These are phyloP conservation scores for Hypoxylon sp. DNA, from an alignment of 2,329 filamentous ascomycete species.

Conservation along the genomic window DNA sequence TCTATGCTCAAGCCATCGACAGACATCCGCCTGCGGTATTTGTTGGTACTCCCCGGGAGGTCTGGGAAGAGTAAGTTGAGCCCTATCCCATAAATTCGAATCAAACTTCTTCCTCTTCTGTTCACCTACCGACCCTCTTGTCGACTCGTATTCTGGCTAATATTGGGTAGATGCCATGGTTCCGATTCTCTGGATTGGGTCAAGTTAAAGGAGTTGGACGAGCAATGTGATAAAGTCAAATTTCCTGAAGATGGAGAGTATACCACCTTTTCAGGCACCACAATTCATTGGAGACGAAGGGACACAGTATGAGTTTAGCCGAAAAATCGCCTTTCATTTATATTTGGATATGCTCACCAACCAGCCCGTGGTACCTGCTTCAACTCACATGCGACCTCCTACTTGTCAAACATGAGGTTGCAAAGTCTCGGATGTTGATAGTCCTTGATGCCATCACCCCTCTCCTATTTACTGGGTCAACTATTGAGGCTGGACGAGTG, in stretches of 20 bases:
- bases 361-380: neutral
- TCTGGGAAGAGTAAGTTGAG: constrained; percentile 65
- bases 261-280: constrained; percentile 59
- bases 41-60: constrained; percentile 68
- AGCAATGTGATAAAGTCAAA: constrained; percentile 49
- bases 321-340: neutral
- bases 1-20: constrained; percentile 67
- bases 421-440: neutral
- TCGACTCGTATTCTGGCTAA: constrained; percentile 9
- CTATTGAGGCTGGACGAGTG: neutral
- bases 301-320: neutral
- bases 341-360: neutral
- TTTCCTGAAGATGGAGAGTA: constrained; percentile 59
- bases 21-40: constrained; percentile 66
- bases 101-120: neutral
- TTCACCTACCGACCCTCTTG: neutral
- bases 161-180: constrained; percentile 29
- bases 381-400: neutral
- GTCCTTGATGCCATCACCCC: neutral
- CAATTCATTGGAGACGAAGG: constrained; percentile 58
- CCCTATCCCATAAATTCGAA: neutral
- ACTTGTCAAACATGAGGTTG: neutral
- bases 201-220: constrained; percentile 55
- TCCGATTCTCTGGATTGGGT: constrained; percentile 48
- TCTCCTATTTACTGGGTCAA: neutral